Base-by-base conservation (phyloP, 305 asterid species). In the Ilex paraguariensis region DNA sequence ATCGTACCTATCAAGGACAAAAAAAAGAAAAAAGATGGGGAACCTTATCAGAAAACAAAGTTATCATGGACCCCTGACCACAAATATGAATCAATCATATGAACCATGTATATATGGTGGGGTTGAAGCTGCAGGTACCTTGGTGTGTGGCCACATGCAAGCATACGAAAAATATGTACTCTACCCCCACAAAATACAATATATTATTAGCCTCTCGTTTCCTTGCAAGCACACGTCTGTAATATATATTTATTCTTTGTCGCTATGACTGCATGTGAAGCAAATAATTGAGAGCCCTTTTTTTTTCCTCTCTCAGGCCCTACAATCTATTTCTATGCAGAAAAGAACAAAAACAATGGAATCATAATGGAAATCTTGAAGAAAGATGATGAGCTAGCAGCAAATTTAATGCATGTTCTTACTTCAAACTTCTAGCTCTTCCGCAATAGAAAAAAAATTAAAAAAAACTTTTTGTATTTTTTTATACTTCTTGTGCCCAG, bases 61-160 rank as follows among this genome's bases (percentile, higher is more conserved):
- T 59, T 56, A 70, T 11, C 12, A 42, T 42, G 10, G 69, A 64
- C 71, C 77, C 71, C 66, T 70, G 62, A 63, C 68, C 28, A 59
- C 60, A 70, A 56, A 66, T 56, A 64, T 70, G 75, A 72, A 72
- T 62, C 66, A 66, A 73, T 74, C 70, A 66, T 73, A 73, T 63
- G 76, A 69, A 61, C 58, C 73, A 60, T 76, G 73, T 75, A 66
- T 51, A 70, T 81, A 77, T 83, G 87, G 90, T 77, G 51, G 51
- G 55, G 61, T 32, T 49, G n/a, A 67, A 11, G 61, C 62, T 72
- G 67, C 66, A 74, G 76, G 61, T 83, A 74, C 75, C 76, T 77
- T 76, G 21, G 28, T 21, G 28, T 74, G 66, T 69, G 73, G 78
- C 95, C 96, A 86, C 95, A 95, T 86, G 96, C 95, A 82, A 76